Evolutionary conservation across 2,329 filamentous ascomycete genomes (phyloP).

Genomic region (Monilinia laxa): DNA sequence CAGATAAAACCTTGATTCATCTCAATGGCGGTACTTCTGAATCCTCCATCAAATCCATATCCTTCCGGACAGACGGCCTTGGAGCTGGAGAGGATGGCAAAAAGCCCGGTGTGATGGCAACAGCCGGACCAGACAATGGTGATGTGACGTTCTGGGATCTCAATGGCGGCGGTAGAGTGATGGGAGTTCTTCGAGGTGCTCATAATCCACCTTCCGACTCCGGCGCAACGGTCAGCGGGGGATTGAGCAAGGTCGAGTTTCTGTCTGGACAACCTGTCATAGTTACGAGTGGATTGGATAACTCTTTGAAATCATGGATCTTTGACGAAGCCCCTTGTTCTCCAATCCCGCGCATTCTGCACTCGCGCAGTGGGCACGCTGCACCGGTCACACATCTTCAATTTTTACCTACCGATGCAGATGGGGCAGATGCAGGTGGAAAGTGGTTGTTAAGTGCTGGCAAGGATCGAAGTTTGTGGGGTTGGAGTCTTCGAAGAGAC

Average conservation of each 20-base stretch:
- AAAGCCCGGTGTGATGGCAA: slow-evolving; percentile 90
- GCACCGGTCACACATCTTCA: slow-evolving; percentile 78
- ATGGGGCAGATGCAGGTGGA: slow-evolving; percentile 81
- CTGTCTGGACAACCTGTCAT: slow-evolving; percentile 85
- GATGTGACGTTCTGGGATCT: slow-evolving; percentile 97
- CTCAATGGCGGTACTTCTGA: slow-evolving; percentile 66
- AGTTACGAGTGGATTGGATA: slow-evolving; percentile 87
- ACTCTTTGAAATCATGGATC: slow-evolving; percentile 93
- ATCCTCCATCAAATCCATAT: slow-evolving; percentile 73
- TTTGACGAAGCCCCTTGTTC: slow-evolving; percentile 92
- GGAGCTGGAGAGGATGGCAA: slow-evolving; percentile 86
- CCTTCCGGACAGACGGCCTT: slow-evolving; percentile 84
- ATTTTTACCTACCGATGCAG: slow-evolving; percentile 85
- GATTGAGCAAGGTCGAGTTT: slow-evolving; percentile 86
- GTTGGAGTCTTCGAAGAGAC: slow-evolving; percentile 90
- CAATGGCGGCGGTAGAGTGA: slow-evolving; percentile 81
- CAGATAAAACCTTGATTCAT: slow-evolving; percentile 70
- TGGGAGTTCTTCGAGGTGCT: slow-evolving; percentile 81
- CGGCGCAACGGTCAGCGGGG: slow-evolving; percentile 62
- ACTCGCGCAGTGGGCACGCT: slow-evolving; percentile 84
- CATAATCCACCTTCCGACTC: slow-evolving; percentile 68
- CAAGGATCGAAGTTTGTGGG: slow-evolving; percentile 89
- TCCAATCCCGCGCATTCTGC: slow-evolving; percentile 78
- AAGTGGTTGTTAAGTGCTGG: slow-evolving; percentile 95
- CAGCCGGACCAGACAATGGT: slow-evolving; percentile 72